Evolutionary conservation across 257 asterid genomes (phyloP).

Genomic region (Nicotiana knightiana): DNA sequence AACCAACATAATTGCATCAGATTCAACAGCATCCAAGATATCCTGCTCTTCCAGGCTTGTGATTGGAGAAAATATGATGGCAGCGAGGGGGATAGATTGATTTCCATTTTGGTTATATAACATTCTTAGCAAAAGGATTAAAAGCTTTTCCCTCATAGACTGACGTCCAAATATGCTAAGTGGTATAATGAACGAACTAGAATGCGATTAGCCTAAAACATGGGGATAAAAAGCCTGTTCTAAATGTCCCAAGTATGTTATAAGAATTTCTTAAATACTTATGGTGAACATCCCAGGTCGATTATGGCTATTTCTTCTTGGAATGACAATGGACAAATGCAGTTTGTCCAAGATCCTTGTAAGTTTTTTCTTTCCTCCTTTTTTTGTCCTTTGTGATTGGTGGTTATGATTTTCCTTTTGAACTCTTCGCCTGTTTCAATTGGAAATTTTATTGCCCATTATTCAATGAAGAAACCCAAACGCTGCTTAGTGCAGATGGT

Average conservation of each 20-base stretch:
- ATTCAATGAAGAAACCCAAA: neutral
- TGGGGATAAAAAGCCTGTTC: neutral
- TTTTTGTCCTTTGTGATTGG: neutral
- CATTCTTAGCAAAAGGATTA: neutral
- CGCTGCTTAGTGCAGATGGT: neutral
- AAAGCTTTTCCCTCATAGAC: neutral
- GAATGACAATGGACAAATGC: constrained; percentile 98
- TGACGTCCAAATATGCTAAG: neutral
- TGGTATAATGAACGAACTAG: neutral
- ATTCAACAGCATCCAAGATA: neutral
- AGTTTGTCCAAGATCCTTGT: constrained; percentile 95
- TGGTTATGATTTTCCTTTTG: neutral
- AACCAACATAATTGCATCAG: neutral
- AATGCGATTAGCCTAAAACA: neutral
- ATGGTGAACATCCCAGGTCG: constrained; percentile 46
- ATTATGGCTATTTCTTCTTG: constrained; percentile 96
- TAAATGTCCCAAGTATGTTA: constrained; percentile 9
- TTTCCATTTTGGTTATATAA: neutral
- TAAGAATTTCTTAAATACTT: neutral
- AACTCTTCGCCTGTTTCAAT: neutral
- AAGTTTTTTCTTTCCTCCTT: constrained; percentile 27
- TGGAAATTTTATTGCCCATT: neutral
- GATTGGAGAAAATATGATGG: constrained; percentile 1
- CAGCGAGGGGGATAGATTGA: neutral
- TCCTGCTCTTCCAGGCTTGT: neutral